phyloP scores from a whole-genome alignment of 2,329 filamentous ascomycete genomes.

The Fusarium penzigii region DNA sequence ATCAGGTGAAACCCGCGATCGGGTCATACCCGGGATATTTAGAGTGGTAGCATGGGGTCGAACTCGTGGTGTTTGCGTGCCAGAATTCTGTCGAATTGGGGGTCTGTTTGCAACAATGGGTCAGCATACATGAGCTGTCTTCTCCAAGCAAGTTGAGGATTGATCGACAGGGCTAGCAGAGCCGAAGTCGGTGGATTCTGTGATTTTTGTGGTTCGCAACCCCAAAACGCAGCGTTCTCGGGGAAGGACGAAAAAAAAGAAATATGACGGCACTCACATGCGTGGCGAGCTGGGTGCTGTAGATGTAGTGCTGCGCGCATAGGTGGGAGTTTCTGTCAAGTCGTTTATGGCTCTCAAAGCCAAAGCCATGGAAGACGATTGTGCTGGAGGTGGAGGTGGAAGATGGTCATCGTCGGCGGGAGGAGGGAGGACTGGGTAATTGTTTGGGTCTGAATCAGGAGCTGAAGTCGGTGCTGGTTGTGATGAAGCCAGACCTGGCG shows the following conservation, averaged over 20 bases:
- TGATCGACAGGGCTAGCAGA: slow-evolving; percentile 20
- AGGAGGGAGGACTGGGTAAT: slow-evolving; percentile 36
- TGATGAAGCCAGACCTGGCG: slow-evolving; percentile 30
- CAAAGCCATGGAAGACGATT: slow-evolving; percentile 39
- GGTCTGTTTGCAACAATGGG: slow-evolving; percentile 48
- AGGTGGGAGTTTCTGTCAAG: slow-evolving; percentile 54
- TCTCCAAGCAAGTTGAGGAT: slow-evolving; percentile 6
- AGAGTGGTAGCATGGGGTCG: slow-evolving; percentile 88
- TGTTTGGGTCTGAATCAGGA: slow-evolving; percentile 24
- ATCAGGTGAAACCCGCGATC: slow-evolving; percentile 92
- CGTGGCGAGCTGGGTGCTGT: slow-evolving; percentile 60
- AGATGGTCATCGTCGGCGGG: slow-evolving; percentile 35
- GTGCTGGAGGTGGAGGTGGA: slow-evolving; percentile 27
- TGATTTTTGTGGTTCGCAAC: slow-evolving; percentile 18
- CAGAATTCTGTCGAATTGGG: slow-evolving; percentile 72
- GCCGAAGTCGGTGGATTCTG: slow-evolving; percentile 20
- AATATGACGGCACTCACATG: slow-evolving; percentile 47
- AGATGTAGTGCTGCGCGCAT: slow-evolving; percentile 57
- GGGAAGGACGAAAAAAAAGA: not conserved
- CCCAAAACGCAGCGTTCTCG: not conserved
- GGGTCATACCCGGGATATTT: slow-evolving; percentile 94
- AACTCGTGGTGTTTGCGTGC: slow-evolving; percentile 73
- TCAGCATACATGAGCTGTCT: slow-evolving; percentile 16
- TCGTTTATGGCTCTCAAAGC: slow-evolving; percentile 46
- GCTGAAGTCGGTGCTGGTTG: slow-evolving; percentile 32